phyloP scores from a whole-genome alignment of 2,329 filamentous ascomycete genomes.

The Microcyclospora tardicrescens region DNA sequence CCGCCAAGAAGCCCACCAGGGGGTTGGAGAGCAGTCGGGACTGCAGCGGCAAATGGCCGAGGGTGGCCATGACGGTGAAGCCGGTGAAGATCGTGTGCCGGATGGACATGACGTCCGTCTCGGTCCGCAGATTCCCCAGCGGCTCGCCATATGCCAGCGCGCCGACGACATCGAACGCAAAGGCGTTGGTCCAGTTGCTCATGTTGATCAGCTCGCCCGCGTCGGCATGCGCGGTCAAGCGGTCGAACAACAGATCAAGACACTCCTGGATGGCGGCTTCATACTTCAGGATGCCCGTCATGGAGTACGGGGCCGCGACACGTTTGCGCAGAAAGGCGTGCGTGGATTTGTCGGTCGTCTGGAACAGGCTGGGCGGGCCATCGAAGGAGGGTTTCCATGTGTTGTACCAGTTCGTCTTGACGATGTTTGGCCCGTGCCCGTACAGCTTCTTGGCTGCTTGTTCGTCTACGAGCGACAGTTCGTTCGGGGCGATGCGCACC shows the following conservation, averaged over 20 bases:
- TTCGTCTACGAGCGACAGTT: conserved; percentile 58
- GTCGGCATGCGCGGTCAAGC: no score
- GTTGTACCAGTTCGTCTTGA: conserved; percentile 31
- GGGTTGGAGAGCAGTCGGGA: conserved; percentile 4
- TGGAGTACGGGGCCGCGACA: conserved; percentile 1
- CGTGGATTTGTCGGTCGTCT: conserved; percentile 19
- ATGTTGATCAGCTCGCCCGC: conserved; percentile 13
- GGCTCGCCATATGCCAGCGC: conserved; percentile 21
- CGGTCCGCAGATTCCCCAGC: conserved; percentile 8
- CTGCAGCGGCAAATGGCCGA: conserved; percentile 7
- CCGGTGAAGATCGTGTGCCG: conserved; percentile 1
- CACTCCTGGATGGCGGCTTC: conserved; percentile 4
- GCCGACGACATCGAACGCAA: conserved; percentile 66
- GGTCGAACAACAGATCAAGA: background rate
- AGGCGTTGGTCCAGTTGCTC: conserved; percentile 22
- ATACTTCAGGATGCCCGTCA: conserved; percentile 4
- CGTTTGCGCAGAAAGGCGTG: conserved; percentile 18
- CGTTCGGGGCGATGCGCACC: conserved; percentile 60
- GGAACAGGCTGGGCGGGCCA: conserved; percentile 24
- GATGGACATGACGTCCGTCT: conserved; percentile 4
- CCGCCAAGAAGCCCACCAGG: background rate
- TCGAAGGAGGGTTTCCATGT: conserved; percentile 25
- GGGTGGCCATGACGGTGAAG: conserved; percentile 4
- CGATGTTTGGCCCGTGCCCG: conserved; percentile 4
- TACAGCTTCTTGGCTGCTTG: conserved; percentile 39